Percentiles rank a stretch among this genome's conserved stretches.
Conservation (phyloP, 371 early-diverging fungal genomes). For the Vairimorpha necatrix region DNA sequence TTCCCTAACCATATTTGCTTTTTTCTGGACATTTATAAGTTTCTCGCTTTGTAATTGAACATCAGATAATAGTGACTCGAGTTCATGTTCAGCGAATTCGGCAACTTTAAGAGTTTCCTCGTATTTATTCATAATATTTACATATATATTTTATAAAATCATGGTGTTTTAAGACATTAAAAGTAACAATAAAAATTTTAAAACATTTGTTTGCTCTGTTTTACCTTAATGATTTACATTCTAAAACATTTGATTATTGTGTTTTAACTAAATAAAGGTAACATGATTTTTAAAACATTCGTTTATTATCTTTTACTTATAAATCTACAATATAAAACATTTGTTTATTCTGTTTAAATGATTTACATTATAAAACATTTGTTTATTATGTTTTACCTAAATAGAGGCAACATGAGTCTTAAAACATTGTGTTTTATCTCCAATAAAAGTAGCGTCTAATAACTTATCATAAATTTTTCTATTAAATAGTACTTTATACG, state of each 20-base stretch:
- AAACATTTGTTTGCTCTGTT: not conserved
- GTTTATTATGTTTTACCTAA: too few relatives aligned
- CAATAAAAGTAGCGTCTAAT: too few relatives aligned
- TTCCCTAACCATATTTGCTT: slow-evolving; percentile 5
- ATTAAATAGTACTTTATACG: too few relatives aligned
- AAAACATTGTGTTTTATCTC: too few relatives aligned
- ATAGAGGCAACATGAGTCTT: too few relatives aligned
- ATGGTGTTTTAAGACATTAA: not conserved
- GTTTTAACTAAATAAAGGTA: not conserved
- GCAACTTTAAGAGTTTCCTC: slow-evolving; percentile 33
- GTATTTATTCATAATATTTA: slow-evolving; percentile 12
- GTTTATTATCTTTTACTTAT: not conserved
- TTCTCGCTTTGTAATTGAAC: slow-evolving; percentile 44
- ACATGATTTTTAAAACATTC: not conserved
- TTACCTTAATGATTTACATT: too few relatives aligned
- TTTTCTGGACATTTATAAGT: slow-evolving; percentile 36
- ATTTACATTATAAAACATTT: too few relatives aligned
- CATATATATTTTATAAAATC: not conserved
- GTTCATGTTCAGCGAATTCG: slow-evolving; percentile 37
- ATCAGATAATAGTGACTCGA: slow-evolving; percentile 16
- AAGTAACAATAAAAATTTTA: not conserved
- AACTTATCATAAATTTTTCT: too few relatives aligned
- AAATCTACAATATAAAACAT: too few relatives aligned
- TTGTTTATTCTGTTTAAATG: too few relatives aligned
- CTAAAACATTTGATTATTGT: too few relatives aligned